These are phyloP conservation scores for Hypoxylon fragiforme DNA, from an alignment of 495 filamentous ascomycete species.

Conservation along the genomic window DNA sequence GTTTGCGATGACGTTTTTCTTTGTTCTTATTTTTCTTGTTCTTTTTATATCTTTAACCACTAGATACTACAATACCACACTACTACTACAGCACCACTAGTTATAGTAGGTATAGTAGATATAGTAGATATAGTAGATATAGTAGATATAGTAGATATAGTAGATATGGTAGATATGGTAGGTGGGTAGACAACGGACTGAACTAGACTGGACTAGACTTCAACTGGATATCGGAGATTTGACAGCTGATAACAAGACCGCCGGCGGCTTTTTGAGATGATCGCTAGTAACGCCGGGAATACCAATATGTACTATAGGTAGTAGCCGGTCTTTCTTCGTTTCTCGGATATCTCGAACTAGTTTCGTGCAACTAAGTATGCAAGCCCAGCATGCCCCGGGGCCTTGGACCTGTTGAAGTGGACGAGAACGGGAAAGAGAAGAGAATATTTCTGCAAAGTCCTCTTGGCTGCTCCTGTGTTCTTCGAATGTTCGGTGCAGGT, in stretches of 20 bases:
- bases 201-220: too few relatives aligned
- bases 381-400: not conserved
- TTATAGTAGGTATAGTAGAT: too few relatives aligned
- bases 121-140: too few relatives aligned
- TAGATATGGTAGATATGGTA: too few relatives aligned
- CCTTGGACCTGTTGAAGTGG: not conserved
- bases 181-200: not conserved
- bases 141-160: too few relatives aligned
- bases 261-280: not conserved
- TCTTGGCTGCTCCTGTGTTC: conserved; percentile 33
- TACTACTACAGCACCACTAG: too few relatives aligned
- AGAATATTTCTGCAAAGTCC: conserved; percentile 8
- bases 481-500: conserved; percentile 36
- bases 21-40: conserved; percentile 4
- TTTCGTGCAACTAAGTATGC: conserved; percentile 3
- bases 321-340: conserved; percentile 12
- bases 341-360: conserved; percentile 17
- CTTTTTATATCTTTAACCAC: too few relatives aligned
- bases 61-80: too few relatives aligned
- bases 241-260: not conserved
- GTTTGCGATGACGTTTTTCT: conserved; percentile 23
- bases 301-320: too few relatives aligned
- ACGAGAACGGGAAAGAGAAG: conserved; percentile 3
- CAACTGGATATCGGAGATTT: not conserved
- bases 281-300: conserved; percentile 8